These are phyloP conservation scores for Xylaria sp. DNA, from an alignment of 2,329 filamentous ascomycete species.

Conservation along the genomic window DNA sequence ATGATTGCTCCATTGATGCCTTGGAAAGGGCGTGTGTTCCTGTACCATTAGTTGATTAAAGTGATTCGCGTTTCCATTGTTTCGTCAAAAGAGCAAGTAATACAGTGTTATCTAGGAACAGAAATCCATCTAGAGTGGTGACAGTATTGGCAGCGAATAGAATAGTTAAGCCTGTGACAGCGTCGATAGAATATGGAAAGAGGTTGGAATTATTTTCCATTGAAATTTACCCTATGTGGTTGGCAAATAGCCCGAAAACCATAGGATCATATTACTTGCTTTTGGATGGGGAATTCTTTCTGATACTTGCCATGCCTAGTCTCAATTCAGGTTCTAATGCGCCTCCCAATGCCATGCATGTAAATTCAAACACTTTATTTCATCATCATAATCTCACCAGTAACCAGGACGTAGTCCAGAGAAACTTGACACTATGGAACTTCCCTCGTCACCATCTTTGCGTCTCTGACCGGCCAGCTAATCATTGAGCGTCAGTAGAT, in stretches of 20 bases:
- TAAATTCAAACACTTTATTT: constrained; percentile 26
- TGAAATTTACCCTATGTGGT: neutral
- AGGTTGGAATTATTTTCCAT: neutral
- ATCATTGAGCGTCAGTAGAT: constrained; percentile 23
- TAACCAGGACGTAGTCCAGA: constrained; percentile 68
- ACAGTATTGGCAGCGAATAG: neutral
- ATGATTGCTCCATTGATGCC: neutral
- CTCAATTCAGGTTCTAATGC: constrained; percentile 35
- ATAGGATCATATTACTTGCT: constrained; percentile 11
- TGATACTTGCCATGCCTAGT: constrained; percentile 21
- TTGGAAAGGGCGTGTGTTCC: neutral
- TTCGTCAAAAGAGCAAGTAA: neutral
- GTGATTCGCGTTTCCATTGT: neutral
- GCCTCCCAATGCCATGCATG: constrained; percentile 35
- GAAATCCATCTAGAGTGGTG: neutral
- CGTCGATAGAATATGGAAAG: neutral
- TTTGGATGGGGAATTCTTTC: constrained; percentile 24
- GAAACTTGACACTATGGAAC: constrained; percentile 64
- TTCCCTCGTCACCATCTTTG: constrained; percentile 68
- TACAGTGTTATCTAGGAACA: too few relatives aligned
- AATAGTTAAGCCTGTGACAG: neutral
- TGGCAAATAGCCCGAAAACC: neutral
- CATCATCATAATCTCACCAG: constrained; percentile 57
- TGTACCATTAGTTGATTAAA: neutral
- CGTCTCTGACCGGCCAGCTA: constrained; percentile 77